Conservation (phyloP, 129 eudicot genomes). For the Deinandra increscens region DNA sequence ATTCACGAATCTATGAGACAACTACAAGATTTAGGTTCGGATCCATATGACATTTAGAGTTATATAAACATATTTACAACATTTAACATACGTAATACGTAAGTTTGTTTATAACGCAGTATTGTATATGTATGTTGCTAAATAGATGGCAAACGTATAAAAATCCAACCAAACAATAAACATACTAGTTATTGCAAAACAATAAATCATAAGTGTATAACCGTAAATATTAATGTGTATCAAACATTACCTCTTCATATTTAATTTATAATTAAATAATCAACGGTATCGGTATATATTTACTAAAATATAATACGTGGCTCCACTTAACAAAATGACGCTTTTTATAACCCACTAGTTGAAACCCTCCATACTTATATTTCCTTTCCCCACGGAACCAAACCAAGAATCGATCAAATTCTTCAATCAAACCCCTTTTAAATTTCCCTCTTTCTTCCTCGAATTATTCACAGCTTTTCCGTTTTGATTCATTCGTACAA, state of each 20-base stretch:
- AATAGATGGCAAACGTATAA: too few relatives aligned
- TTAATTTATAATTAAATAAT: slow-evolving; percentile 20
- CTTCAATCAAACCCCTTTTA: slow-evolving; percentile 17
- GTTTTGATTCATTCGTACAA: background rate
- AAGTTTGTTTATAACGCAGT: too few relatives aligned
- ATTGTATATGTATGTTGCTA: too few relatives aligned
- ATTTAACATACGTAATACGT: too few relatives aligned
- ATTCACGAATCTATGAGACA: too few relatives aligned
- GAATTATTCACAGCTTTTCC: slow-evolving; percentile 6
- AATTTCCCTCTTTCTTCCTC: slow-evolving; percentile 8
- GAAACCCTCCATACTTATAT: slow-evolving; percentile 2
- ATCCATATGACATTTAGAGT: too few relatives aligned
- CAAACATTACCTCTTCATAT: slow-evolving; percentile 21
- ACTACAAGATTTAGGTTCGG: too few relatives aligned
- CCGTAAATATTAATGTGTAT: slow-evolving; percentile 33
- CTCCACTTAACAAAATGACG: slow-evolving; percentile 23
- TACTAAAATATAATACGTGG: too few relatives aligned
- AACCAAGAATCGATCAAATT: slow-evolving; percentile 16
- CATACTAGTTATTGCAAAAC: slow-evolving; percentile 3
- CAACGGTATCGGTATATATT: too few relatives aligned
- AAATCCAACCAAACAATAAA: slow-evolving; percentile 26
- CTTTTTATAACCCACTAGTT: slow-evolving; percentile 38
- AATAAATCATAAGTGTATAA: slow-evolving; percentile 28
- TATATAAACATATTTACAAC: too few relatives aligned
- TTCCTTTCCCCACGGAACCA: background rate